A percentile compares a stretch with the other conserved stretches of the same genome.
Evolutionary conservation across 176 grass and related monocot genomes (phyloP).

Genomic region (bread wheat (Triticum aestivum)): IWGSC_CS_RefSeq_v2.1 NC_057812.1:523248542-523249041

Average conservation of each 20-base stretch:
- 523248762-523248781: neutral
- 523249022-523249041: slow-evolving; percentile 11
- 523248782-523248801: slow-evolving; percentile 87
- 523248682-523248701: slow-evolving; percentile 2
- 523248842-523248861: slow-evolving; percentile 81
- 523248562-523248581: too few relatives aligned
- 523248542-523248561: too few relatives aligned
- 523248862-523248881: slow-evolving; percentile 77
- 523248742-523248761: neutral
- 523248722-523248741: neutral
- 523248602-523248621: slow-evolving; percentile 5
- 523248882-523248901: slow-evolving; percentile 84
- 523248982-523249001: slow-evolving; percentile 51
- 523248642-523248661: neutral
- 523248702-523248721: neutral
- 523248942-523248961: slow-evolving; percentile 88
- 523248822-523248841: slow-evolving; percentile 87
- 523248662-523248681: neutral
- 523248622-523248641: neutral
- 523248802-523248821: slow-evolving; percentile 92
- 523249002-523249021: slow-evolving; percentile 15
- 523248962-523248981: slow-evolving; percentile 87
- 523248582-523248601: neutral
- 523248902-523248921: slow-evolving; percentile 79
- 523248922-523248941: slow-evolving; percentile 88